A percentile compares a stretch with the other conserved stretches of the same genome.
These are phyloP conservation scores for Corymbia citriodora DNA, from an alignment of 441 rosid species.

Conservation along the genomic window DNA sequence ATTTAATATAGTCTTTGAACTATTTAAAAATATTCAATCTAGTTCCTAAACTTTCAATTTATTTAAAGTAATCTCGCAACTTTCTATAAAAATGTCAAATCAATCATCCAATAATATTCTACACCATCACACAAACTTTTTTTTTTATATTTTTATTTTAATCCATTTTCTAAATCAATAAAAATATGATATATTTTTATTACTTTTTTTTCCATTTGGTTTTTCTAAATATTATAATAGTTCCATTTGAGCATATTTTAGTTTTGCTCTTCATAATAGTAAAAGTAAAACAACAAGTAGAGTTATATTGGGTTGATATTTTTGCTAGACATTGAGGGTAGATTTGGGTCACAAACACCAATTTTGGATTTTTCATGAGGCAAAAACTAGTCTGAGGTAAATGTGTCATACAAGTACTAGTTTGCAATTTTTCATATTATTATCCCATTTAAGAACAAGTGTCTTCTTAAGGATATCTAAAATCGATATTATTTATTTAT, in stretches of 20 bases:
- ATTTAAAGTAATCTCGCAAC: not conserved
- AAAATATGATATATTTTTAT: not conserved
- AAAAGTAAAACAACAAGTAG: not conserved
- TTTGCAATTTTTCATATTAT: too few relatives aligned
- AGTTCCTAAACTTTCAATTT: not conserved
- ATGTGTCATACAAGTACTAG: not conserved
- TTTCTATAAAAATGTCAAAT: not conserved
- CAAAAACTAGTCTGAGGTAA: too few relatives aligned
- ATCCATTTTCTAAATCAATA: not conserved
- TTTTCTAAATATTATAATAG: not conserved
- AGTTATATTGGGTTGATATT: not conserved
- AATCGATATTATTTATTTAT: too few relatives aligned
- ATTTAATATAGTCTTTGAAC: not conserved
- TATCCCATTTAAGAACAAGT: too few relatives aligned
- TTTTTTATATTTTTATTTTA: not conserved
- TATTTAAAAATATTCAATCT: not conserved
- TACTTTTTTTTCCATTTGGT: not conserved
- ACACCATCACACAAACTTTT: not conserved
- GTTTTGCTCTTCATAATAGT: not conserved
- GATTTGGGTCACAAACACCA: rapidly evolving
- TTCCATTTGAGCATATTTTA: not conserved
- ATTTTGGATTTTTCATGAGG: rapidly evolving
- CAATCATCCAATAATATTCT: rapidly evolving
- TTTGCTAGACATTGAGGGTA: not conserved
- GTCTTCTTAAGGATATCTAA: not conserved